Evolutionary conservation across 768 basidiomycete genomes (phyloP).

Genomic region (Trametes punicea): DNA sequence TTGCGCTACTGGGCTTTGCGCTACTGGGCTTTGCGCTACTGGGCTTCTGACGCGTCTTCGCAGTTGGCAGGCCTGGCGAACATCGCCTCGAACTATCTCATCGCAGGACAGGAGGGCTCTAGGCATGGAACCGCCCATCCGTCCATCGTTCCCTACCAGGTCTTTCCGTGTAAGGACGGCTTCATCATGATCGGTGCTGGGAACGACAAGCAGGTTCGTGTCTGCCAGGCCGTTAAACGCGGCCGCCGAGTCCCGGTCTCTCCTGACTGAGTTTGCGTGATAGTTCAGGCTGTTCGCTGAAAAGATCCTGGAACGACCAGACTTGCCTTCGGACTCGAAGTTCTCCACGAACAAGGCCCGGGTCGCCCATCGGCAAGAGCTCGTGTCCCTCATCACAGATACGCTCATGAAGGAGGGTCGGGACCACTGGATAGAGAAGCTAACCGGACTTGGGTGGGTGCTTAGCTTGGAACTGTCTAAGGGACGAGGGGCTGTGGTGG

Average conservation of each 20-base stretch:
- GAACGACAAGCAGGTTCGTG: slow-evolving; percentile 74
- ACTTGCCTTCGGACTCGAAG: slow-evolving; percentile 54
- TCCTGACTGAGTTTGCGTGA: background rate
- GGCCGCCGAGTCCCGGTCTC: too few species aligned
- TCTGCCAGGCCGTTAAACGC: background rate
- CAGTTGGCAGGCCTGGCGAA: slow-evolving; percentile 90
- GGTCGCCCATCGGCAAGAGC: slow-evolving; percentile 69
- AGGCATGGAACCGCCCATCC: slow-evolving; percentile 93
- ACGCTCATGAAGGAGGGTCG: slow-evolving; percentile 54
- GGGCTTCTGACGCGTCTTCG: background rate
- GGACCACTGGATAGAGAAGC: slow-evolving; percentile 69
- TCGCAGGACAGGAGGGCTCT: slow-evolving; percentile 76
- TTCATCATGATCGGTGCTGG: slow-evolving; percentile 94
- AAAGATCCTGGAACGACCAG: slow-evolving; percentile 58
- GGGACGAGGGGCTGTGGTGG: background rate
- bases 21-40: background rate
- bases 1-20: too few species aligned
- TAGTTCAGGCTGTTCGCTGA: slow-evolving; percentile 72
- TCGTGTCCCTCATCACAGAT: slow-evolving; percentile 65
- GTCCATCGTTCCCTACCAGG: slow-evolving; percentile 91
- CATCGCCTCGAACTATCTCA: slow-evolving; percentile 90
- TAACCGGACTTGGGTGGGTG: slow-evolving; percentile 78
- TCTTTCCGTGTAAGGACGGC: slow-evolving; percentile 82
- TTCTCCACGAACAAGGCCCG: slow-evolving; percentile 75
- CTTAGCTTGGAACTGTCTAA: background rate